A percentile compares a stretch with the other conserved stretches of the same genome.
Evolutionary conservation across 1,284 basidiomycete species (phyloP).

Genomic region (Inonotus obliquus): DNA sequence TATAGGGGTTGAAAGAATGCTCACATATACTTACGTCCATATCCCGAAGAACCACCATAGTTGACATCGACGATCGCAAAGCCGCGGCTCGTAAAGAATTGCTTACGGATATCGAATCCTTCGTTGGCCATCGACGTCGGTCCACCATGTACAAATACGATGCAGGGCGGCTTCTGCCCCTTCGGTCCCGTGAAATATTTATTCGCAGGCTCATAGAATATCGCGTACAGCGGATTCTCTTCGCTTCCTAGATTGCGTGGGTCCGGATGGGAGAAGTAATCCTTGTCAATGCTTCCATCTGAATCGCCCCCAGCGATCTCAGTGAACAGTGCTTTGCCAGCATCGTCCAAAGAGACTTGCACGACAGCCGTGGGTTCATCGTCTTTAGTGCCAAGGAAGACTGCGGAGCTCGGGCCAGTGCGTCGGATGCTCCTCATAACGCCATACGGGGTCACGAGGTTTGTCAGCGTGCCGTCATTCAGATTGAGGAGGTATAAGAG

Average conservation of each 20-base stretch:
- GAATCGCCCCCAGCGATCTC: constrained; percentile 21
- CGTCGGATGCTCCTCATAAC: constrained; percentile 36
- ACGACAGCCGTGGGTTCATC: constrained; percentile 39
- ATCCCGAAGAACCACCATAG: constrained; percentile 66
- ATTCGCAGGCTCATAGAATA: constrained; percentile 62
- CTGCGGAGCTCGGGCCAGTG: constrained; percentile 27
- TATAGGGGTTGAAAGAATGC: no score
- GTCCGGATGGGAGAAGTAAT: constrained; percentile 40
- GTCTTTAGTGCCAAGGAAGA: constrained; percentile 42
- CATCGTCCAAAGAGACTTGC: constrained; percentile 30
- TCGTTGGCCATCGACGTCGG: constrained; percentile 48
- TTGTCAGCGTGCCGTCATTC: constrained; percentile 27
- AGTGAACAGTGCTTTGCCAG: constrained; percentile 27
- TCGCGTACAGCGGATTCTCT: constrained; percentile 45
- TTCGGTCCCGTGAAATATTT: constrained; percentile 44
- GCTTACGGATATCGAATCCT: constrained; percentile 45
- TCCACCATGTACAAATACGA: constrained; percentile 63
- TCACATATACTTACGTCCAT: constrained; percentile 52
- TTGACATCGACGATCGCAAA: constrained; percentile 57
- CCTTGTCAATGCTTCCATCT: constrained; percentile 7
- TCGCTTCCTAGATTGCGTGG: constrained; percentile 39
- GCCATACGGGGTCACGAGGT: constrained; percentile 43
- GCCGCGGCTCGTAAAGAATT: constrained; percentile 68
- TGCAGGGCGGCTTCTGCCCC: constrained; percentile 58
- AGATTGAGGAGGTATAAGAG: constrained; percentile 48